These are phyloP conservation scores for Tulasnella sp. DNA, from an alignment of 768 basidiomycete species.

Conservation along the genomic window DNA sequence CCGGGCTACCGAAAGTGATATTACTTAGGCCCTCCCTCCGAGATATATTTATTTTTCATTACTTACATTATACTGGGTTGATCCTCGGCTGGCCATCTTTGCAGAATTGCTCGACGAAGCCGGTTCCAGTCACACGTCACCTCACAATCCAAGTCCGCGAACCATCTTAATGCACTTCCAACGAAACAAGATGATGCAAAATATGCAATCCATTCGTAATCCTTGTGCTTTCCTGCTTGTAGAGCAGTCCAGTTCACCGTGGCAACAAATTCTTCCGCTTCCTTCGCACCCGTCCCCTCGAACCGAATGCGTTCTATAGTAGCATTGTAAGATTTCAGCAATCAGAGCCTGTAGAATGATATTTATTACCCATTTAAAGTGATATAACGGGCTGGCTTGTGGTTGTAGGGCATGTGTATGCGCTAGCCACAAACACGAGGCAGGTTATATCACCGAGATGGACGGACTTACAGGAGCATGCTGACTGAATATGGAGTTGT, in stretches of 20 bases:
- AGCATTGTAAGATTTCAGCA: background rate
- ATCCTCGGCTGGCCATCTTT: background rate
- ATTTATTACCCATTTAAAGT: background rate
- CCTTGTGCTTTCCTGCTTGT: background rate
- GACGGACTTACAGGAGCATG: too few species aligned
- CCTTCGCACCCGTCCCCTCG: background rate
- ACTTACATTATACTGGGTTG: background rate
- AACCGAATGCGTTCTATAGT: background rate
- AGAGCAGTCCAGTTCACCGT: background rate
- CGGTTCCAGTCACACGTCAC: background rate
- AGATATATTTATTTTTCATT: background rate
- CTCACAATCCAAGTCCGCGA: background rate
- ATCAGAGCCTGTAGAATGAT: background rate
- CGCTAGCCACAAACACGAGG: background rate
- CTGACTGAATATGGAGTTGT: too few species aligned
- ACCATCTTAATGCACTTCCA: background rate
- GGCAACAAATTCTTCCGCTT: background rate
- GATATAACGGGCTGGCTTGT: background rate
- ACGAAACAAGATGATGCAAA: background rate
- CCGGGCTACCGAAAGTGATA: background rate
- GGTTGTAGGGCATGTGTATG: background rate
- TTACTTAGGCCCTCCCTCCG: background rate
- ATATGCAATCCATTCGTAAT: background rate
- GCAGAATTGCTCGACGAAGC: background rate
- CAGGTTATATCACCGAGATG: background rate